Evolutionary conservation across 2,329 filamentous ascomycete species (phyloP), one percentile per base, ranked within the genome.

Genomic region (Talaromyces sp.): DNA sequence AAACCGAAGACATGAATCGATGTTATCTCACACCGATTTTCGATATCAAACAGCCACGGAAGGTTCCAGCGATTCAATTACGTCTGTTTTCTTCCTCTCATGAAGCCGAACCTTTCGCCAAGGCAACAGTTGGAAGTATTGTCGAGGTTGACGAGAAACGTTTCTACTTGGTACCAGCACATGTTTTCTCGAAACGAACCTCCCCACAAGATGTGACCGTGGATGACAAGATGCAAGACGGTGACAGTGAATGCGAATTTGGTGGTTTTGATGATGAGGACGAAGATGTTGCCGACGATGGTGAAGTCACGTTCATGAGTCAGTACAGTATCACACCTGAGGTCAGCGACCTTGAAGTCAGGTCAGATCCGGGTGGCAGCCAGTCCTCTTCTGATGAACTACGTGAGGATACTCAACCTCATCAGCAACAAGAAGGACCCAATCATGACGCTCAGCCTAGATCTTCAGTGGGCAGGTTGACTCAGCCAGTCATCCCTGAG

Each of bases 241-340:
- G 27, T 27, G 41, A 49, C 25, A 52, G 31, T 25, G 45, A 52
- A 17, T 52, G 59, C 45, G 45, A 61, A 15, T 61, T 52, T 8
- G 33, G 31, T 17, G 27, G 31, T 2, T 61, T 61, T 35, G 41
- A 33, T 8, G 17, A 25, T n/a, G 22, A 9, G 1, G 13, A 31
- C 19, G 59, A 31, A 50, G 22, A 22, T 1, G 3, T 25, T 9
- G 22, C 1, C 3, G 47, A 61, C 5, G 31, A 61, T 1, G 43
- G 9, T 15, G 33, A 61, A 52, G 43, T 27, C 13, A n/a, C 25
- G 10, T 49, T 41, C 33, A 27, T 61, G 43, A 50, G 59, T 31
- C 45, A 52, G 25, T 61, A 39, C 35, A 61, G 58, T n/a, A 35
- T 49, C n/a, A 25, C 58, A 25, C 41, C 58, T 17, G 58, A 31